Evolutionary conservation across 352 stramenopile genomes (phyloP).

Genomic region (Globisporangium paddicum): DNA sequence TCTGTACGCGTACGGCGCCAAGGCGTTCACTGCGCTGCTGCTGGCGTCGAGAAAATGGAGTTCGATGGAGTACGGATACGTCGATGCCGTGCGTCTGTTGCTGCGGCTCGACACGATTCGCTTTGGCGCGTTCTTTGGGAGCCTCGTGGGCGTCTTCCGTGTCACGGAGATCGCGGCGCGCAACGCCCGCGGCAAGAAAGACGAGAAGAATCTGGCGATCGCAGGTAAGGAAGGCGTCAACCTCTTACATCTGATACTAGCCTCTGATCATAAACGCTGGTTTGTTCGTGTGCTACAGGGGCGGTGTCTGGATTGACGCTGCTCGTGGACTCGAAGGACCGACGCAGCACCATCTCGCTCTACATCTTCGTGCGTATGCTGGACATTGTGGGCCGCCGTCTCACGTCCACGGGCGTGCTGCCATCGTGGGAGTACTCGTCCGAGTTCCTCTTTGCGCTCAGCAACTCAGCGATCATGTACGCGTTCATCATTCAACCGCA

Average conservation of each 20-base stretch:
- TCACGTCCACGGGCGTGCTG: slow-evolving; percentile 45
- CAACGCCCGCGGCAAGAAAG: slow-evolving; percentile 33
- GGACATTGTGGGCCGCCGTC: slow-evolving; percentile 70
- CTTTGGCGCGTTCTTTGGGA: slow-evolving; percentile 75
- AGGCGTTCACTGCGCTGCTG: slow-evolving; percentile 77
- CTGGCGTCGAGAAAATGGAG: slow-evolving; percentile 79
- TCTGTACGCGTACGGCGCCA: slow-evolving; percentile 73
- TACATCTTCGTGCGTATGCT: slow-evolving; percentile 88
- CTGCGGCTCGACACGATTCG: slow-evolving; percentile 63
- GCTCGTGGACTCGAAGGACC: slow-evolving; percentile 58
- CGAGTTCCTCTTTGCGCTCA: slow-evolving; percentile 67
- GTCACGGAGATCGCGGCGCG: slow-evolving; percentile 53
- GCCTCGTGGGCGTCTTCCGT: slow-evolving; percentile 68
- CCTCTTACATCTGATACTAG: no score
- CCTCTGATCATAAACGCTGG: not conserved
- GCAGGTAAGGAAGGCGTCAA: slow-evolving; percentile 16
- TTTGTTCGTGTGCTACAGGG: slow-evolving; percentile 9
- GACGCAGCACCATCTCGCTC: slow-evolving; percentile 68
- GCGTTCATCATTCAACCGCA: slow-evolving; percentile 61
- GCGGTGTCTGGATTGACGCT: slow-evolving; percentile 61
- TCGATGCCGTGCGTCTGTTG: slow-evolving; percentile 65
- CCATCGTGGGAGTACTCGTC: slow-evolving; percentile 61
- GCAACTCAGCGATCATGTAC: slow-evolving; percentile 83
- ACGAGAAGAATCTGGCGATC: slow-evolving; percentile 63
- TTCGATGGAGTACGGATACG: slow-evolving; percentile 68